These are phyloP conservation scores for Hura crepitans DNA, from an alignment of 441 rosid species.

Conservation along the genomic window DNA sequence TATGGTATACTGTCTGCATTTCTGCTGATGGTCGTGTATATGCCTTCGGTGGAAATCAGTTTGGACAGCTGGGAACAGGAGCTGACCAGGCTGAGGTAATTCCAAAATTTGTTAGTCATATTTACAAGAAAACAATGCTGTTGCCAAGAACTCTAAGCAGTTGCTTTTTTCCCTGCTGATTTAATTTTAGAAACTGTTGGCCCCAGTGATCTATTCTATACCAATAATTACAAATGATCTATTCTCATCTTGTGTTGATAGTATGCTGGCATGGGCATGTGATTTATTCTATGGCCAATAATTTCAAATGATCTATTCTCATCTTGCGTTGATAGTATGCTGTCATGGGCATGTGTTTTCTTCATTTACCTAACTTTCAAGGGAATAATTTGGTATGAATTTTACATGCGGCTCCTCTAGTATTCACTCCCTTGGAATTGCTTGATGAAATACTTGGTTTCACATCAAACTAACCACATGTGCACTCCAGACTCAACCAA, in stretches of 20 bases:
- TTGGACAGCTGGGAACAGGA: constrained; percentile 75
- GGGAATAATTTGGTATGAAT: not conserved
- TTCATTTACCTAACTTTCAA: not conserved
- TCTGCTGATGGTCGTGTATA: constrained; percentile 52
- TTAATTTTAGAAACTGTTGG: not conserved
- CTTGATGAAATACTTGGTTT: not conserved
- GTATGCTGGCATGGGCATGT: too few species aligned
- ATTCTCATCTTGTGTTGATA: not conserved
- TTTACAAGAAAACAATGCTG: not conserved
- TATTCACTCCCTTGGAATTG: not conserved
- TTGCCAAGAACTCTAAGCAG: not conserved
- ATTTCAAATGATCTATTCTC: not conserved
- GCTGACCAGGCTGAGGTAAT: constrained; percentile 62
- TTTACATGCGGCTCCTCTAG: too few species aligned
- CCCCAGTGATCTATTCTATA: not conserved
- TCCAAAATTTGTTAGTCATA: not conserved
- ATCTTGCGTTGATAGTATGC: not conserved
- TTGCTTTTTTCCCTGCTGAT: not conserved
- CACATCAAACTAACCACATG: not conserved
- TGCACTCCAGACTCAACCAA: constrained; percentile 47
- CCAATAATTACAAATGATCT: not conserved
- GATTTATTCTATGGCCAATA: not conserved
- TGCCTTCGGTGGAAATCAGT: constrained; percentile 79
- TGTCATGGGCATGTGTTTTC: not conserved
- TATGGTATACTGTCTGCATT: constrained; percentile 72